Base-by-base conservation (phyloP, 164 flowering plant genomes). In the Magnolia changhungtana region DNA sequence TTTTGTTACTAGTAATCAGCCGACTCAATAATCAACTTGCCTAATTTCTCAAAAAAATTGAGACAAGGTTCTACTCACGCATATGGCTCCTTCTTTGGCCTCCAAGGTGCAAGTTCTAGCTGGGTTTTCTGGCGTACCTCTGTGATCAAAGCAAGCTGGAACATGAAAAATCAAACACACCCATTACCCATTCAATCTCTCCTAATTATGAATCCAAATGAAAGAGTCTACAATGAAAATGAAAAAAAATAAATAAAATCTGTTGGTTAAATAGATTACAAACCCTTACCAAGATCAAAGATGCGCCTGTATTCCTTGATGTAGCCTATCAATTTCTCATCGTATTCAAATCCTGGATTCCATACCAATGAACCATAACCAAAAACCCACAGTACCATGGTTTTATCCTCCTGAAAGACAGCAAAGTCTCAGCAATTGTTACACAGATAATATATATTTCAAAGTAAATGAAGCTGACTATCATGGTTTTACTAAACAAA, bases 91-190 rank as follows among this genome's bases (percentile, higher is more conserved):
- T 83, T 89, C 88, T 58, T n/a, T 31, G 21, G 82, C 75, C 79
- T 96, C 98, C 86, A 96, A 83, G 18, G 98, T 86, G 79, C 95
- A 92, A 79, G 98, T 96, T 85, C 99, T 90, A 52, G 99, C 99
- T 70, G 99, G 99, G 71, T 84, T 84, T 78, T 94, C 92, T 2
- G 97, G 99, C 6, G 99, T 93, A 29, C 99, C 99, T 78, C 98
- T 86, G 77, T 96, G 99, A 83, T 96, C 99, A 85, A 96, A 89
- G 92, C 99, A 96, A 7, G 98, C 99, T 96, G 88, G 18, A 67
- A 83, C 7, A 76, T 8, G 21, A 80, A 52, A 52, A 66, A 31
- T 37, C 21, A n/a, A 72, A 24, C 63, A 37, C 23, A 19, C 11
- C 8, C 8, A 10, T 72, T 72, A 45, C 49, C 45, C 49, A n/a